Evolutionary conservation across 805 yeast genomes (phyloP).

Genomic region (Nakazawaea pomicola): DNA sequence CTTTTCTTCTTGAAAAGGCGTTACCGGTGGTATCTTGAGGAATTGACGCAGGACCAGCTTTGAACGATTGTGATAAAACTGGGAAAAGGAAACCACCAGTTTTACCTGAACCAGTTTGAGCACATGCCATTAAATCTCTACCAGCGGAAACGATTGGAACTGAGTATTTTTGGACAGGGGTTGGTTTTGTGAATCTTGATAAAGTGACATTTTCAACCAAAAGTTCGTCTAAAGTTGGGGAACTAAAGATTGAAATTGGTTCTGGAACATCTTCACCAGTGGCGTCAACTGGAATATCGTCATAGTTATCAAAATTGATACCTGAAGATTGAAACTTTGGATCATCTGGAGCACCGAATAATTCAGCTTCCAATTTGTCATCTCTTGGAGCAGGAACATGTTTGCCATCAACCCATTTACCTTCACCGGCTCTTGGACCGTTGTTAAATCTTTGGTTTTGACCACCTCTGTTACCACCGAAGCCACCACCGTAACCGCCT

Average conservation of each 20-base stretch:
- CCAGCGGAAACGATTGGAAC: conserved; percentile 86
- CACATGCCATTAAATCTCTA: conserved; percentile 95
- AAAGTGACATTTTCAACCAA: conserved; percentile 81
- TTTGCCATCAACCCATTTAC: conserved; percentile 81
- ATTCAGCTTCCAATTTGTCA: conserved; percentile 65
- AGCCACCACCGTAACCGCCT: conserved; percentile 29
- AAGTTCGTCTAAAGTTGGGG: conserved; percentile 87
- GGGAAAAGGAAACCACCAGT: conserved; percentile 99
- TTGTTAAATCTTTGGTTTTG: conserved; percentile 22
- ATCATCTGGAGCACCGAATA: conserved; percentile 79
- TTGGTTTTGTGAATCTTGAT: conserved; percentile 92
- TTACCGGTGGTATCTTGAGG: conserved; percentile 34
- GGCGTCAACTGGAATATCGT: conserved; percentile 98
- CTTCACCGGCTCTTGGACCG: conserved; percentile 51
- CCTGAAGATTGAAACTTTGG: conserved; percentile 85
- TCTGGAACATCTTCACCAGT: conserved; percentile 94
- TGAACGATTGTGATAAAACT: conserved; percentile 85
- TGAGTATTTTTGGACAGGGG: conserved; percentile 94
- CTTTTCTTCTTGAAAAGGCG: conserved; percentile 63
- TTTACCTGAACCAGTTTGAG: conserved; percentile 99
- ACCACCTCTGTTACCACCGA: conserved; percentile 32
- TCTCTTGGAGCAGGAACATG: conserved; percentile 79
- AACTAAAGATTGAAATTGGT: conserved; percentile 78
- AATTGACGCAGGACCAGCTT: conserved; percentile 74
- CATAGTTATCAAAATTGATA: conserved; percentile 97